Conservation (phyloP, 1,139 yeast species). For the Sugiyamaella sp. region DNA sequence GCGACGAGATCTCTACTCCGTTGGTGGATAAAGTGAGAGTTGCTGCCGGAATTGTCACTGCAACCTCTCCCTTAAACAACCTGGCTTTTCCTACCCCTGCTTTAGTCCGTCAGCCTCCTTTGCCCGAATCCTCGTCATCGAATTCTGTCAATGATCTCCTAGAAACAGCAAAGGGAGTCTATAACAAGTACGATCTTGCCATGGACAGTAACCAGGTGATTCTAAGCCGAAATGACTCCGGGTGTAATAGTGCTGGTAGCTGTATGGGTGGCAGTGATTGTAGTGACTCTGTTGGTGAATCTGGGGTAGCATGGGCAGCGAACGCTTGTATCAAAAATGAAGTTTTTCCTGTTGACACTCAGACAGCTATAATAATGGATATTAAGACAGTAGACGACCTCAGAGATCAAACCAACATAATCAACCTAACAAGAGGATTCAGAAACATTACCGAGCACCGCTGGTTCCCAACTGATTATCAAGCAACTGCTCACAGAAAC, state of each 20-base stretch:
- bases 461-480: constrained; percentile 22
- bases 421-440: constrained; percentile 23
- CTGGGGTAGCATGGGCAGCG: too few relatives aligned
- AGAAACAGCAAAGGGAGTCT: constrained; percentile 14
- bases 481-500: not conserved
- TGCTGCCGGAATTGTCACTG: not conserved
- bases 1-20: constrained; percentile 22
- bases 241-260: constrained; percentile 5
- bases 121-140: not conserved
- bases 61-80: constrained; percentile 9
- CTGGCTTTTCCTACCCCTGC: not conserved
- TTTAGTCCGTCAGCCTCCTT: too few relatives aligned
- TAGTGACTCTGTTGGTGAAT: not conserved
- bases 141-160: constrained; percentile 1
- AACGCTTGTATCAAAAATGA: not conserved
- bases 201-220: constrained; percentile 8
- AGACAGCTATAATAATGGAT: not conserved
- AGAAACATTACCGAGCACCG: constrained; percentile 23
- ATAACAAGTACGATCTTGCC: constrained; percentile 5
- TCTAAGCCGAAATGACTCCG: constrained; percentile 9
- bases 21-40: constrained; percentile 13
- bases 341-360: not conserved
- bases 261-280: not conserved
- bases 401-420: constrained; percentile 5
- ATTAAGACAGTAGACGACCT: not conserved